Base-by-base conservation (phyloP, 805 yeast species). In the Starmera caribaea region DNA sequence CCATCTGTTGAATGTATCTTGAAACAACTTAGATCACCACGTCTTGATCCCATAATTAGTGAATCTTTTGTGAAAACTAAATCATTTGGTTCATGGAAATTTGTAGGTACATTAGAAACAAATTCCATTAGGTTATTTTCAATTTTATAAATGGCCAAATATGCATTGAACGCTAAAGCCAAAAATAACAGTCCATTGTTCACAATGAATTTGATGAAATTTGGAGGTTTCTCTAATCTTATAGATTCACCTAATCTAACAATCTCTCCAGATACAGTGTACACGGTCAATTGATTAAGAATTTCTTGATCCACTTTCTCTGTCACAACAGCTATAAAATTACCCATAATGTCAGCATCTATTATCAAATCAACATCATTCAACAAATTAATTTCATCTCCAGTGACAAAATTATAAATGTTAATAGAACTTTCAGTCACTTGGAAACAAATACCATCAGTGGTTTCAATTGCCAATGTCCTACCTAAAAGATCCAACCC, bases 401-500 rank as follows among this genome's bases (percentile, higher is more conserved):
- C 44, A 12, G 41, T 40, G 2, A 36, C 43, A 35, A 54, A 49
- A 30, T 47, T 46, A 5, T 51, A 16, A 2, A 51, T 46, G 6
- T 46, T 41, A 11, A 55, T 45, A 1, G 55, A 44, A 12, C 38
- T 16, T 16, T 49, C 55, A 2, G 57, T 51, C 0, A 54, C 40
- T 37, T 55, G 59, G 16, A 51, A 39, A 24, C 56, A 53, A 11
- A 45, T 16, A 10, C 40, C 39, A 8, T 40, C 48, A 5, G 45
- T 10, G n/a, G 48, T 45, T 4, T 45, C 32, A 3, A 46, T 5
- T n/a, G 41, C 41, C 1, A 55, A 27, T 1, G 57, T 51, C 12
- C 47, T 24, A 3, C 16, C 27, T 4, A 35, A 16, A 16, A 51
- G 7, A 2, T 48, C 51, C 5, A 54, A 26, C 2, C 51, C 49